A percentile compares a stretch with the other conserved stretches of the same genome.
These are phyloP conservation scores for Zasmidium angulare DNA, from an alignment of 2,329 filamentous ascomycete species.

Conservation along the genomic window DNA sequence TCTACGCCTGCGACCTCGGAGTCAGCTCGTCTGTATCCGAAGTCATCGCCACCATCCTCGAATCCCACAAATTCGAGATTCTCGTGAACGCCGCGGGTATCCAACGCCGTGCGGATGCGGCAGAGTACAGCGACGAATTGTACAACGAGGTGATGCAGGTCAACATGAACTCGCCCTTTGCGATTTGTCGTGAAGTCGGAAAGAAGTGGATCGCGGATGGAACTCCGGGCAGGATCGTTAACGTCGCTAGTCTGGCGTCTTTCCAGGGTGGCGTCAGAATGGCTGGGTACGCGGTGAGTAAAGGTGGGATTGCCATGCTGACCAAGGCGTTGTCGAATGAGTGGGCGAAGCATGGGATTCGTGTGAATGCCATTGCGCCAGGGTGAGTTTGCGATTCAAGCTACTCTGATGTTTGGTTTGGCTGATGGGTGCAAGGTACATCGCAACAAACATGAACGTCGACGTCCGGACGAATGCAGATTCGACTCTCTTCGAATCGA, in stretches of 20 bases:
- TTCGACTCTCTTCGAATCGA: background rate
- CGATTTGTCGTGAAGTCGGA: background rate
- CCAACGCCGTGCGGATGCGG: background rate
- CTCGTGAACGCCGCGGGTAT: background rate
- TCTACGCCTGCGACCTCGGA: background rate
- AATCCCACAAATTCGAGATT: background rate
- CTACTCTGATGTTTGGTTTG: background rate
- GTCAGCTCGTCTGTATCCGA: background rate
- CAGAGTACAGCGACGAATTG: background rate
- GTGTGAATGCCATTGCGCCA: background rate
- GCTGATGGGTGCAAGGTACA: background rate
- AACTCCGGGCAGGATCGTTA: background rate
- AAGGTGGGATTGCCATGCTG: background rate
- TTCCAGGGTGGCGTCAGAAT: background rate
- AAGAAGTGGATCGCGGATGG: background rate
- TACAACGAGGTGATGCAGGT: background rate
- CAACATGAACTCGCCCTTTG: background rate
- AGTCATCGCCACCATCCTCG: background rate
- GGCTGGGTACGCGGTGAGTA: background rate
- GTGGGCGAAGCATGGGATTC: background rate
- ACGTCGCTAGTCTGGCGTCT: background rate
- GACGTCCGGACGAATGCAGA: background rate
- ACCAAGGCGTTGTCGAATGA: background rate
- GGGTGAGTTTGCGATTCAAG: background rate
- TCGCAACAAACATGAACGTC: background rate